Percentiles rank a stretch among this genome's conserved stretches.
Evolutionary conservation across 2,329 filamentous ascomycete species (phyloP).

Genomic region (Rhynchosporium graminicola): DNA sequence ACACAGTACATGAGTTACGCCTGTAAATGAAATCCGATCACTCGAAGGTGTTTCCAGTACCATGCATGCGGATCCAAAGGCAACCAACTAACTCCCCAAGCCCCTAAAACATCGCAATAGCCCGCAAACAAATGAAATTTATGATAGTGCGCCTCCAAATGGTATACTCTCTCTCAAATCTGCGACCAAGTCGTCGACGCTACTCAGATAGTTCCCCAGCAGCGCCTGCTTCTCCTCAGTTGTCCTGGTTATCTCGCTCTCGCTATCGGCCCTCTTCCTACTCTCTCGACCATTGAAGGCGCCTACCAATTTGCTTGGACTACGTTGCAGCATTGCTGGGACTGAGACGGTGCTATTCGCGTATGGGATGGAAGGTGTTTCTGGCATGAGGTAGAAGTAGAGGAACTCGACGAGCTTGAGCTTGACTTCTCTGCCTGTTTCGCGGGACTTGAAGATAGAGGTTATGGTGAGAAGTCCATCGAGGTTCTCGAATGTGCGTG

Average conservation of each 20-base stretch:
- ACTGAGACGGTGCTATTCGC: slow-evolving; percentile 49
- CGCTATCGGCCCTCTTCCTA: slow-evolving; percentile 40
- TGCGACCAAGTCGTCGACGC: slow-evolving; percentile 63
- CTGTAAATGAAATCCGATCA: slow-evolving; percentile 19
- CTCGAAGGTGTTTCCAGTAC: slow-evolving; percentile 27
- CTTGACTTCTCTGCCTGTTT: slow-evolving; percentile 85
- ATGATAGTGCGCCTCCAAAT: slow-evolving; percentile 62
- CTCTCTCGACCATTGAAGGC: slow-evolving; percentile 51
- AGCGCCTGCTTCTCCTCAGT: slow-evolving; percentile 69
- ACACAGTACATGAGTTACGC: slow-evolving; percentile 18
- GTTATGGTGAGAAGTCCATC: slow-evolving; percentile 92
- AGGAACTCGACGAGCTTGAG: slow-evolving; percentile 95
- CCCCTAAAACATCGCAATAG: slow-evolving; percentile 25
- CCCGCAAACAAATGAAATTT: slow-evolving; percentile 28
- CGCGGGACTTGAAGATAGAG: slow-evolving; percentile 86
- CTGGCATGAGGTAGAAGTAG: slow-evolving; percentile 98
- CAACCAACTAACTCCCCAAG: slow-evolving; percentile 25
- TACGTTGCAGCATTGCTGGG: slow-evolving; percentile 61
- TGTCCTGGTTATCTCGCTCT: slow-evolving; percentile 49
- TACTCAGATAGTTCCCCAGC: slow-evolving; percentile 60
- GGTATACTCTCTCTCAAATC: slow-evolving; percentile 79
- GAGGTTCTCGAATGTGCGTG: slow-evolving; percentile 85
- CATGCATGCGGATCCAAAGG: slow-evolving; percentile 19
- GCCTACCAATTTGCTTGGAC: slow-evolving; percentile 66
- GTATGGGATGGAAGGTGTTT: slow-evolving; percentile 62